These are phyloP conservation scores for Acacia confusa DNA, from an alignment of 306 rosid species.

Conservation along the genomic window DNA sequence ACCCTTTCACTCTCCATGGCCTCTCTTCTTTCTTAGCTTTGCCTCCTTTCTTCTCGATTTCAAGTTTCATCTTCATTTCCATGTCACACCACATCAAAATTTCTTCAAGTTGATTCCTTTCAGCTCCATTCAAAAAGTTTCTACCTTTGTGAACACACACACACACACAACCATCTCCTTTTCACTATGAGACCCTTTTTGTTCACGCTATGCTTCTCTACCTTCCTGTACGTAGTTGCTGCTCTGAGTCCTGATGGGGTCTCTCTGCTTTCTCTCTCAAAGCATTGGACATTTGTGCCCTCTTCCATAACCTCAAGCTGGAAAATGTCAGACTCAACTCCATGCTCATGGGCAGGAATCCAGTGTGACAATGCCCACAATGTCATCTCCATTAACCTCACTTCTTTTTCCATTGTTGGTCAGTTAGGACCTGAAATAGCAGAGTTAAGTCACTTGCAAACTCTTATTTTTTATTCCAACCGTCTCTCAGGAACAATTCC, in stretches of 20 bases:
- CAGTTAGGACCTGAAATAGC: constrained; percentile 52
- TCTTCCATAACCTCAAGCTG: constrained; percentile 44
- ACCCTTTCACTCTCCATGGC: background rate
- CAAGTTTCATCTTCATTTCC: background rate
- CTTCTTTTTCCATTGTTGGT: constrained; percentile 44
- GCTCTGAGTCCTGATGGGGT: constrained; percentile 52
- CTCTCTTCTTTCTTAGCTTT: background rate
- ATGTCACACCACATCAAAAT: background rate
- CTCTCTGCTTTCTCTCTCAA: constrained; percentile 40
- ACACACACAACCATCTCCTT: background rate
- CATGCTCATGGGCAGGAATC: constrained; percentile 61
- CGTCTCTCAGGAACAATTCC: constrained; percentile 47
- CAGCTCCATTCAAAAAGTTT: background rate
- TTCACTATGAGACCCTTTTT: constrained; percentile 13
- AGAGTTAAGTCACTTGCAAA: constrained; percentile 39
- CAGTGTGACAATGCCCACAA: constrained; percentile 35
- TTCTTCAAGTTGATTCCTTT: background rate
- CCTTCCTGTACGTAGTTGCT: background rate
- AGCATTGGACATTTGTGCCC: constrained; percentile 43
- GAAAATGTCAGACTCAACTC: constrained; percentile 53
- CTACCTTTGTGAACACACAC: background rate
- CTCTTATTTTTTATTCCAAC: constrained; percentile 34
- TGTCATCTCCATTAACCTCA: constrained; percentile 46
- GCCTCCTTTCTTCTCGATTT: background rate
- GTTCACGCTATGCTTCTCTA: constrained; percentile 29